Evolutionary conservation across 2,329 filamentous ascomycete genomes (phyloP).

Genomic region (Dendryphion nanum): DNA sequence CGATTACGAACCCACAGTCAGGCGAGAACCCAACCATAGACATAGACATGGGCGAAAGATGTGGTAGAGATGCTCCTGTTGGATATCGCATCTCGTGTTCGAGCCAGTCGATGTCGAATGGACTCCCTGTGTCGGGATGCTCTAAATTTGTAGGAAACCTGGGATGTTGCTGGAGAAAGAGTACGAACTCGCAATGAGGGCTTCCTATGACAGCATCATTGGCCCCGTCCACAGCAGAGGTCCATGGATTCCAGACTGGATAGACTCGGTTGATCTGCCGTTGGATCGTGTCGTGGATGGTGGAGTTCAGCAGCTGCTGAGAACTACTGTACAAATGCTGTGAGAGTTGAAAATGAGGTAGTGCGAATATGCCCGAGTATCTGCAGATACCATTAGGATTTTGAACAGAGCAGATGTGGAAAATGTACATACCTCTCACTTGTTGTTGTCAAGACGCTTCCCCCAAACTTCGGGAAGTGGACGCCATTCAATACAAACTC

Average conservation of each 20-base stretch:
- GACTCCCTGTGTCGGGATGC: conserved; percentile 18
- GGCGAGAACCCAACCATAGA: conserved; percentile 63
- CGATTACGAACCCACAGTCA: conserved; percentile 64
- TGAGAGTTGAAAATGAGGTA: conserved; percentile 77
- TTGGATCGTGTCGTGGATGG: conserved; percentile 66
- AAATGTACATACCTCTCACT: conserved; percentile 69
- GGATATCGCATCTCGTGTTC: conserved; percentile 61
- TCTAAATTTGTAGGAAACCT: conserved; percentile 11
- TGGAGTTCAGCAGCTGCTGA: conserved; percentile 66
- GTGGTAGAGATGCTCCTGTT: conserved; percentile 54
- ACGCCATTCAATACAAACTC: conserved; percentile 79
- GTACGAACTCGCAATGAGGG: conserved; percentile 84
- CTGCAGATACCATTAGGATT: conserved; percentile 11
- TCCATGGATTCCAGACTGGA: conserved; percentile 66
- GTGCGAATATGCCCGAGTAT: conserved; percentile 80
- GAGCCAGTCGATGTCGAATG: conserved; percentile 48
- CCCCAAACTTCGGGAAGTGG: conserved; percentile 80
- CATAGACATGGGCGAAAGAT: conserved; percentile 54
- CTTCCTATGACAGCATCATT: conserved; percentile 58
- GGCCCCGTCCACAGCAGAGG: conserved; percentile 61
- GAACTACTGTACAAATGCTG: conserved; percentile 48
- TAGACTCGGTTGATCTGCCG: conserved; percentile 62
- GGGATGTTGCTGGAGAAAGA: conserved; percentile 78
- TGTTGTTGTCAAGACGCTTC: conserved; percentile 79
- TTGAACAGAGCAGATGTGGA: background rate